Evolutionary conservation across 768 basidiomycete species (phyloP).

Genomic region (Tricholomella constricta): DNA sequence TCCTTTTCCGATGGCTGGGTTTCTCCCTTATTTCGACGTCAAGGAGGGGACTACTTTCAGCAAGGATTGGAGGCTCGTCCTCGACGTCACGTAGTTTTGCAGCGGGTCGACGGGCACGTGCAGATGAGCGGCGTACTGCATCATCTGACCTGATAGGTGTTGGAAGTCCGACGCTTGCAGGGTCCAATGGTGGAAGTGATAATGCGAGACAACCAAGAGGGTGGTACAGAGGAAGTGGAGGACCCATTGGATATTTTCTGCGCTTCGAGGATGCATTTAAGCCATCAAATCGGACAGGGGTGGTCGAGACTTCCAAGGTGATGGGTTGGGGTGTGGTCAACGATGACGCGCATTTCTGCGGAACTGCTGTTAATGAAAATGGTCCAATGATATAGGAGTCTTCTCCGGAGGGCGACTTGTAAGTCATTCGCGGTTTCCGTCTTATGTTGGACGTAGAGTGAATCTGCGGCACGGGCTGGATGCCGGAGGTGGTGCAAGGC

Average conservation of each 20-base stretch:
- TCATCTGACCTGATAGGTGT: constrained; percentile 48
- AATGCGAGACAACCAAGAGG: constrained; percentile 63
- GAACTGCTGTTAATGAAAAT: constrained; percentile 7
- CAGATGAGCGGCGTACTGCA: constrained; percentile 41
- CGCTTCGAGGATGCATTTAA: constrained; percentile 8
- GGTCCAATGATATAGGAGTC: constrained; percentile 20
- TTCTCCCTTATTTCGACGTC: constrained; percentile 42
- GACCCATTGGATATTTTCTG: constrained; percentile 30
- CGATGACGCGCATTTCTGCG: constrained; percentile 12
- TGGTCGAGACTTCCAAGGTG: constrained; percentile 7
- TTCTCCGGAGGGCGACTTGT: constrained; percentile 53
- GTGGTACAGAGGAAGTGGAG: constrained; percentile 66
- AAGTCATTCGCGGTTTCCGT: constrained; percentile 59
- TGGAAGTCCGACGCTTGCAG: constrained; percentile 57
- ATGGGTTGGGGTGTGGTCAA: constrained; percentile 9
- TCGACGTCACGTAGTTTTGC: constrained; percentile 54
- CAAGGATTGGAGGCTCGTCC: constrained; percentile 29
- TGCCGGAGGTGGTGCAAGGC: neutral
- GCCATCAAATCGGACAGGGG: constrained; percentile 1
- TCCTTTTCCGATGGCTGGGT: constrained; percentile 54
- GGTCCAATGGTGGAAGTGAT: constrained; percentile 66
- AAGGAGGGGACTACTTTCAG: constrained; percentile 35
- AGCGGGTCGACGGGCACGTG: constrained; percentile 47
- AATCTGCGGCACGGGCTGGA: constrained; percentile 9
- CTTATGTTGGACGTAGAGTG: constrained; percentile 34